Evolutionary conservation across 83 land plant genomes (phyloP).

Genomic region (Thuja plicata): DNA sequence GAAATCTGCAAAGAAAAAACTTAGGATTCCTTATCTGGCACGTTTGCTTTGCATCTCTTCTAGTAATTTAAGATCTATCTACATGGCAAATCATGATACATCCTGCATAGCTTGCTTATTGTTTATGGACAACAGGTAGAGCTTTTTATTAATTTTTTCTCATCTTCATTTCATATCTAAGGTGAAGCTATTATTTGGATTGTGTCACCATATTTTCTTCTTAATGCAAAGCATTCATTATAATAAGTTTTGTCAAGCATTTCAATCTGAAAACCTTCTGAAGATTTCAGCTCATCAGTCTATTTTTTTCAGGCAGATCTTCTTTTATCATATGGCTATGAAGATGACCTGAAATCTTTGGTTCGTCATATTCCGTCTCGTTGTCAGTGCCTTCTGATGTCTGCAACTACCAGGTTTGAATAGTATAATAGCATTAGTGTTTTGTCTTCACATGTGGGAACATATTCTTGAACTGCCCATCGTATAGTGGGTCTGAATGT

Average conservation of each 20-base stretch:
- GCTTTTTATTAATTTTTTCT: background rate
- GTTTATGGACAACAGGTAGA: background rate
- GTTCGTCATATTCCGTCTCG: conserved; percentile 70
- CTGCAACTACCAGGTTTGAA: conserved; percentile 83
- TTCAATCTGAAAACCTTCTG: background rate
- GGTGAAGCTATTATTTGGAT: background rate
- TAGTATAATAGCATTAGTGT: background rate
- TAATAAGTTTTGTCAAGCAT: background rate
- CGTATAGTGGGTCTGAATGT: background rate
- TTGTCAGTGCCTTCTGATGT: conserved; percentile 95
- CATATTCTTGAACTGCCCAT: background rate
- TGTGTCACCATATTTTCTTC: background rate
- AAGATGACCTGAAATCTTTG: conserved; percentile 80
- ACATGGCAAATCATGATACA: background rate
- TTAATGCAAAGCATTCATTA: background rate
- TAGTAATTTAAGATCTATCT: background rate
- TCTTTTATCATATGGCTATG: conserved; percentile 89
- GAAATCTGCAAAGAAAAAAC: background rate
- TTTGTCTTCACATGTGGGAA: background rate
- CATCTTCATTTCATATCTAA: background rate
- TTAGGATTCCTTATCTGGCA: background rate
- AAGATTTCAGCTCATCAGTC: background rate
- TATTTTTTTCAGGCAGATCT: conserved; percentile 80
- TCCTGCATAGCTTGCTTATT: background rate
- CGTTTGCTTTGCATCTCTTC: background rate